phyloP scores from a whole-genome alignment of 495 filamentous ascomycete species.

The Annulohypoxylon moriforme region DNA sequence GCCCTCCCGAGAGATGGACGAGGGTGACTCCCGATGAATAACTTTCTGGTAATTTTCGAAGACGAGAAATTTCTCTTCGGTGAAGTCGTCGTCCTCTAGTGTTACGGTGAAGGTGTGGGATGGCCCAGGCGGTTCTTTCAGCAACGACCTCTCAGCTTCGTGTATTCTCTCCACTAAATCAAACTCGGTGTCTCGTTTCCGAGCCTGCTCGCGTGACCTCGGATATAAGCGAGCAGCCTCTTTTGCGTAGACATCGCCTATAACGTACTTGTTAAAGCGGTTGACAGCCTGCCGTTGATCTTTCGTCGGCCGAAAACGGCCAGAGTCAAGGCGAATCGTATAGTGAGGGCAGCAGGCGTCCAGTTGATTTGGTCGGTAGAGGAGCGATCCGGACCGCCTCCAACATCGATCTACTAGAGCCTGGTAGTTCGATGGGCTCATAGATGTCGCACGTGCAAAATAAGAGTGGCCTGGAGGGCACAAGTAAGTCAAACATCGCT shows the following conservation, averaged over 20 bases:
- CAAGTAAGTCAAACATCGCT: conserved; percentile 43
- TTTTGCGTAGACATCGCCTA: conserved; percentile 80
- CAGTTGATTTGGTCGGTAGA: conserved; percentile 89
- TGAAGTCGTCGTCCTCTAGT: conserved; percentile 81
- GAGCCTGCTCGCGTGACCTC: conserved; percentile 82
- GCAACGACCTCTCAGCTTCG: conserved; percentile 66
- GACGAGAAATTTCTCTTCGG: conserved; percentile 86
- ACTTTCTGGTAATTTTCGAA: conserved; percentile 87
- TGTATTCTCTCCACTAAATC: conserved; percentile 79
- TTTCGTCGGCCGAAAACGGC: conserved; percentile 74
- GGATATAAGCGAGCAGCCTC: conserved; percentile 80
- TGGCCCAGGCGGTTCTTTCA: conserved; percentile 72
- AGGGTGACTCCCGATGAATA: conserved; percentile 79
- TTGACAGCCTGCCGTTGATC: conserved; percentile 90
- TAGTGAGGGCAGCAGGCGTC: conserved; percentile 95
- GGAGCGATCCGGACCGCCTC: conserved; percentile 83
- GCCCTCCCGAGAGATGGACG: conserved; percentile 71
- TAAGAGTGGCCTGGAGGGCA: conserved; percentile 78
- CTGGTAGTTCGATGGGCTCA: conserved; percentile 82
- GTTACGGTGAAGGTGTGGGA: conserved; percentile 82
- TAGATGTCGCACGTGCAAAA: conserved; percentile 75
- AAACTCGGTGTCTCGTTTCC: conserved; percentile 76
- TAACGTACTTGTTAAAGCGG: conserved; percentile 86
- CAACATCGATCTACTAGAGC: conserved; percentile 86
- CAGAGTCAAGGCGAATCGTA: conserved; percentile 84